Percentiles rank a stretch among this genome's conserved stretches.
These are phyloP conservation scores for Scedosporium minutisporum DNA, from an alignment of 2,329 filamentous ascomycete genomes.

Conservation along the genomic window DNA sequence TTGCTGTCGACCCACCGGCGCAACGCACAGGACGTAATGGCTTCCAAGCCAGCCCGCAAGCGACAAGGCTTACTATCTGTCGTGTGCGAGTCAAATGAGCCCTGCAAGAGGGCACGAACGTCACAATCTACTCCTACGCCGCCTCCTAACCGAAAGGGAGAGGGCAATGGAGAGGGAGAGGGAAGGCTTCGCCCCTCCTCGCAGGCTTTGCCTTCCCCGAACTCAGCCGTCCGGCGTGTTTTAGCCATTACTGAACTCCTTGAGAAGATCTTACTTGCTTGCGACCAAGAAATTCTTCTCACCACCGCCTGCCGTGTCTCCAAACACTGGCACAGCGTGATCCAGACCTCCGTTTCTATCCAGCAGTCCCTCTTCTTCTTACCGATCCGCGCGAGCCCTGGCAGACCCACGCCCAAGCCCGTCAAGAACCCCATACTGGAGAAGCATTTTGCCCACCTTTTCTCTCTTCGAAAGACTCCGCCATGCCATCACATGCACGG, in stretches of 20 bases:
- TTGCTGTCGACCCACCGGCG: not conserved
- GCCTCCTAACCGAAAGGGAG: not conserved
- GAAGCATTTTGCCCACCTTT: constrained; percentile 3
- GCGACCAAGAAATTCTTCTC: constrained; percentile 18
- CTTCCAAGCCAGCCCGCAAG: not conserved
- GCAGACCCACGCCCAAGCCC: not conserved
- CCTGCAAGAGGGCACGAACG: not conserved
- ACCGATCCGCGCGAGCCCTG: not conserved
- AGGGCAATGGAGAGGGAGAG: too few relatives aligned
- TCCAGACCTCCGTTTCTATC: constrained; percentile 4
- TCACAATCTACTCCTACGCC: not conserved
- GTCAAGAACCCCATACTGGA: constrained; percentile 4
- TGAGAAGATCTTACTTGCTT: constrained; percentile 16
- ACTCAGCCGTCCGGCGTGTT: constrained; percentile 5
- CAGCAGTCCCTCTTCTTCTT: constrained; percentile 9
- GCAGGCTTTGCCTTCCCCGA: not conserved
- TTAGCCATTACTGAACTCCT: constrained; percentile 16
- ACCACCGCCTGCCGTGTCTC: constrained; percentile 16
- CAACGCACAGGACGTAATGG: not conserved
- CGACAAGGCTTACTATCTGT: not conserved
- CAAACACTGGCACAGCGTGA: constrained; percentile 12
- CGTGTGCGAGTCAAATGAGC: not conserved
- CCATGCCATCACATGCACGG: constrained; percentile 3
- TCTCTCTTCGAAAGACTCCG: not conserved
- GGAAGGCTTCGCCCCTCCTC: not conserved